These are phyloP conservation scores for Kwoniella newhampshirensis DNA, from an alignment of 768 basidiomycete species.

Conservation along the genomic window DNA sequence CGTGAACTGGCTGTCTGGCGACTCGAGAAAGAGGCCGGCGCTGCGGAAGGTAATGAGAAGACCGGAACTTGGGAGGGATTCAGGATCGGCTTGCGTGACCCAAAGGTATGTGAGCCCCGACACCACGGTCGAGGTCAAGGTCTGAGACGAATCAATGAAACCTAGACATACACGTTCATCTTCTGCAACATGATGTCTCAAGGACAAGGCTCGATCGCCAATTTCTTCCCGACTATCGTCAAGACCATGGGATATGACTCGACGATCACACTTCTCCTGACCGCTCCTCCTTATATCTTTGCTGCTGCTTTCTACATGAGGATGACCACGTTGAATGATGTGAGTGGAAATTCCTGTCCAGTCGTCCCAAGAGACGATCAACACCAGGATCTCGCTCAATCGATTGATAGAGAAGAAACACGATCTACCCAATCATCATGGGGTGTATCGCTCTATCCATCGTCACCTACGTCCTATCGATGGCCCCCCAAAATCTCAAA, in stretches of 20 bases:
- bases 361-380: too few species aligned
- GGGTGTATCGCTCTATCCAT: conserved; percentile 26
- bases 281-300: conserved; percentile 21
- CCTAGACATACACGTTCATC: conserved; percentile 20
- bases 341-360: conserved; percentile 3
- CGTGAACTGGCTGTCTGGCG: conserved; percentile 31
- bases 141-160: background rate
- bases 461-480: conserved; percentile 35
- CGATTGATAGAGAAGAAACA: conserved; percentile 17
- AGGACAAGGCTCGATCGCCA: conserved; percentile 22
- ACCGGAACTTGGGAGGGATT: conserved; percentile 9
- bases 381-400: too few species aligned
- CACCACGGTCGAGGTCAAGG: background rate
- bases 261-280: conserved; percentile 19
- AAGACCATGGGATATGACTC: conserved; percentile 29
- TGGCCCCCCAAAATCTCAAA: conserved; percentile 27
- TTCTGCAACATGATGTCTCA: conserved; percentile 28
- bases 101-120: conserved; percentile 10
- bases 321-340: conserved; percentile 12
- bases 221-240: conserved; percentile 36
- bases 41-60: conserved; percentile 20
- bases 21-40: conserved; percentile 29
- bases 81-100: conserved; percentile 11
- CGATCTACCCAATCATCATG: conserved; percentile 35
- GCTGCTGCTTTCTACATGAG: conserved; percentile 15